Evolutionary conservation across 1,284 basidiomycete species (phyloP), one percentile per base, ranked within the genome.

Genomic region (Heliocybe sulcata): DNA sequence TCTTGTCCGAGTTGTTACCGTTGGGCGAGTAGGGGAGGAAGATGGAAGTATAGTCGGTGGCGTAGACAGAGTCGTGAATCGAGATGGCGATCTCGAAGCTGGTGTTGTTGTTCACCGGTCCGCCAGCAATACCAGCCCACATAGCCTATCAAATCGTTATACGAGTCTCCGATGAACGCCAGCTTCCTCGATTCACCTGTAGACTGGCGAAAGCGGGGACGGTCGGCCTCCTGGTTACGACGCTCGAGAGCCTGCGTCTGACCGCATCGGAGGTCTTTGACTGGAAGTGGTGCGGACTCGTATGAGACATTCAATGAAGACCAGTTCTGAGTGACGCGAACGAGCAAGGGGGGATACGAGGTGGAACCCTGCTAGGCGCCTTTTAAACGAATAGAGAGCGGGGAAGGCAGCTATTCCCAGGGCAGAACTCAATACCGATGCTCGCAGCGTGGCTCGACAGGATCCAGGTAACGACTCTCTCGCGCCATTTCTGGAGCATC

Each of bases 41-140:
- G 56, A 72, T 61, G 14, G 83, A 85, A 14, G 80, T 71, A 63
- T 82, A 89, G 66, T 90, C 87, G 59, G 87, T 88, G 69, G 77
- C 83, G 69, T 91, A 91, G 63, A 90, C 85, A 14, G 85, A 87
- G 67, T 90, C 88, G 67, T 90, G 87, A 53, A 90, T 76, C 55
- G 87, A 87, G 63, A 90, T 75, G 31, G 86, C 83, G 65, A 90
- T 71, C 69, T 90, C 87, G 57, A 77, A 82, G 52, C 77, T 71
- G 54, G 73, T 75, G 54, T 79, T 79, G 65, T 82, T 82, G 63
- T 80, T 76, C 63, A 82, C 67, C 47, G 80, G 62, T 29, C 71
- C 72, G 48, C 85, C 85, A 8, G 87, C 83, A 54, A 90, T 77
- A 66, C 87, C 88, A 57, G 83, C 86, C 87, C 88, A 91, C 88